Conservation (phyloP, 768 basidiomycete genomes). For the Thelephora aurantiotincta region DNA sequence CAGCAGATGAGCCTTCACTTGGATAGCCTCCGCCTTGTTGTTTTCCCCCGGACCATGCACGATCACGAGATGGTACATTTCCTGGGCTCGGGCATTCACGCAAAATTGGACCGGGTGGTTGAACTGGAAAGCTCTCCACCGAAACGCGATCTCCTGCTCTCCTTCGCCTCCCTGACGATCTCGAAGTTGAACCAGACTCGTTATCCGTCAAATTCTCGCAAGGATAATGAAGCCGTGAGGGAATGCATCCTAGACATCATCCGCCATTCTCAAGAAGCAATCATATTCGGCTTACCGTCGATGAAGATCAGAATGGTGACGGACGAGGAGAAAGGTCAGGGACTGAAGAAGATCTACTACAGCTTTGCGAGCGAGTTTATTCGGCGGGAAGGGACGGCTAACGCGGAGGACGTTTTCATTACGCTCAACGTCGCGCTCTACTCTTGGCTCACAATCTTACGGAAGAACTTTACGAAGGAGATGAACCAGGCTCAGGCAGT, state of each 20-base stretch:
- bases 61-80: constrained; percentile 73
- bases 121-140: constrained; percentile 33
- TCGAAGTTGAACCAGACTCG: constrained; percentile 56
- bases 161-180: constrained; percentile 65
- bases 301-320: constrained; percentile 76
- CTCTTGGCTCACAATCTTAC: constrained; percentile 65
- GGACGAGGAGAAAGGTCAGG: constrained; percentile 36
- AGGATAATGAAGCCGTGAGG: constrained; percentile 26
- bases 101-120: constrained; percentile 52
- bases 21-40: constrained; percentile 45
- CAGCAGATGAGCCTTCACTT: constrained; percentile 68
- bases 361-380: constrained; percentile 63
- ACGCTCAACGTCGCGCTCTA: constrained; percentile 74
- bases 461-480: constrained; percentile 63
- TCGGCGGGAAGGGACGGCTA: constrained; percentile 28
- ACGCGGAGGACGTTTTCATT: constrained; percentile 70
- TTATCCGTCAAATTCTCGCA: constrained; percentile 27
- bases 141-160: constrained; percentile 51
- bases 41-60: constrained; percentile 70
- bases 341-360: constrained; percentile 35
- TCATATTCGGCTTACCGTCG: constrained; percentile 66
- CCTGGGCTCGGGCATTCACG: constrained; percentile 50
- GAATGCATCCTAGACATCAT: constrained; percentile 50
- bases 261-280: constrained; percentile 51
- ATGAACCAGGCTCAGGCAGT: constrained; percentile 59